These are phyloP conservation scores for Akanthomyces lecanii DNA, from an alignment of 2,329 filamentous ascomycete genomes.

Conservation along the genomic window DNA sequence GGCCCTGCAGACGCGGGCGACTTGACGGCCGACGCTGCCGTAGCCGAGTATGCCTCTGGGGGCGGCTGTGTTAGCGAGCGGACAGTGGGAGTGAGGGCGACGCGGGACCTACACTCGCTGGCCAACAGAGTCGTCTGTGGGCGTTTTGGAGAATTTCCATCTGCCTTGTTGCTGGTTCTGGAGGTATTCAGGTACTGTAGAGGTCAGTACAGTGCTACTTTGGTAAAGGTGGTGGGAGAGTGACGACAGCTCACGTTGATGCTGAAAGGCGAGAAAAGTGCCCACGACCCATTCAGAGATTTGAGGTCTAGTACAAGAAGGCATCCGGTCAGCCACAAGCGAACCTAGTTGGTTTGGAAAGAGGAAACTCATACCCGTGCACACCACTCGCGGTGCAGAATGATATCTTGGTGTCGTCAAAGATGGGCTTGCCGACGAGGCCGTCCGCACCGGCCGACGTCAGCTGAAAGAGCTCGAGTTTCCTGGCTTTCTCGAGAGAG, in stretches of 20 bases:
- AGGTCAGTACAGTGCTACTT: background rate
- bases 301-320: constrained; percentile 39
- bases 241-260: constrained; percentile 35
- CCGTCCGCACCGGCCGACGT: constrained; percentile 51
- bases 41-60: constrained; percentile 50
- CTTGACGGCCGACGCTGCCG: constrained; percentile 50
- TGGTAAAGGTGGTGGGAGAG: background rate
- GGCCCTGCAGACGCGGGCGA: constrained; percentile 54
- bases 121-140: constrained; percentile 40
- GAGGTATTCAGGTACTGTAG: constrained; percentile 41
- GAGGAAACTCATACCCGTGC: constrained; percentile 43
- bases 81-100: no score
- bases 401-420: constrained; percentile 44
- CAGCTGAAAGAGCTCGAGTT: constrained; percentile 50
- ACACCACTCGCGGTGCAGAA: constrained; percentile 56
- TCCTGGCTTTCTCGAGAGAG: constrained; percentile 38
- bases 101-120: constrained; percentile 43
- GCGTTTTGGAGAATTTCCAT: constrained; percentile 37
- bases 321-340: no score
- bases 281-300: constrained; percentile 54
- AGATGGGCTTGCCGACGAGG: constrained; percentile 43
- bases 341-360: no score
- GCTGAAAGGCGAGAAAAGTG: constrained; percentile 48
- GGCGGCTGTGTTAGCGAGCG: background rate
- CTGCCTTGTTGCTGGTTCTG: constrained; percentile 39